Evolutionary conservation across 1,284 basidiomycete species (phyloP).

Genomic region (Cutaneotrichosporon sp.): DNA sequence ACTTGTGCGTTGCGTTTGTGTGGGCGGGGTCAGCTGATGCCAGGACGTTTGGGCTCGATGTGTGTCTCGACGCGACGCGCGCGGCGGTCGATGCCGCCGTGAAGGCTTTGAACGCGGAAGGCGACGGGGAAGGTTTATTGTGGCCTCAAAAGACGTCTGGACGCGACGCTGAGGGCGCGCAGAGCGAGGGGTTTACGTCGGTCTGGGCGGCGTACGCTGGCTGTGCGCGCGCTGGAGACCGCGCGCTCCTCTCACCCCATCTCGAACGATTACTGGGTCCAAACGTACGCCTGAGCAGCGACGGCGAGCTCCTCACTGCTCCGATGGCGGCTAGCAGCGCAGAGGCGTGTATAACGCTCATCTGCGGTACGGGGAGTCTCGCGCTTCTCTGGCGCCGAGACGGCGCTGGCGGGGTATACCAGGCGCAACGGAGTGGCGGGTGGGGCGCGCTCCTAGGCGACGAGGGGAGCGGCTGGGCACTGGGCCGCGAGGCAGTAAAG

Average conservation of each 20-base stretch:
- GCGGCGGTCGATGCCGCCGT: conserved; percentile 1
- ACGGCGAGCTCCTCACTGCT: conserved; percentile 15
- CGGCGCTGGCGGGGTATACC: neutral
- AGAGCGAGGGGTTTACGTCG: neutral
- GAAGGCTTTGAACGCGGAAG: neutral
- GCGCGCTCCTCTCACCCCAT: conserved; percentile 2
- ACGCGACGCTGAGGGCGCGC: neutral
- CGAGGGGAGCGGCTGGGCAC: conserved; percentile 15
- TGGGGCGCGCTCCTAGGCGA: conserved; percentile 21
- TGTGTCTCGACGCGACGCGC: conserved; percentile 5
- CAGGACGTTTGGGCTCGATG: conserved; percentile 17
- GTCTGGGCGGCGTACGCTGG: conserved; percentile 19
- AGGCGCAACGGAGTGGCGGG: conserved; percentile 9
- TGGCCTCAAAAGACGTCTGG: neutral
- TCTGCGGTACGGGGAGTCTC: conserved; percentile 17
- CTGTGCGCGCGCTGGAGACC: conserved; percentile 14
- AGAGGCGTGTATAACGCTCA: conserved; percentile 7
- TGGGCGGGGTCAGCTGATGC: neutral
- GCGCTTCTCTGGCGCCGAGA: conserved; percentile 11
- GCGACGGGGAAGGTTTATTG: neutral
- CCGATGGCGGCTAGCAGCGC: conserved; percentile 1
- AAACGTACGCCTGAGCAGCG: conserved; percentile 5
- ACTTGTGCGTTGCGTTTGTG: conserved; percentile 7
- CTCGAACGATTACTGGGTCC: conserved; percentile 3
- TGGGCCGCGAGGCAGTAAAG: conserved; percentile 15